Evolutionary conservation across 2,329 filamentous ascomycete genomes (phyloP), one percentile per base, ranked within the genome.

Genomic region (Rhytidhysteron rufulum): DNA sequence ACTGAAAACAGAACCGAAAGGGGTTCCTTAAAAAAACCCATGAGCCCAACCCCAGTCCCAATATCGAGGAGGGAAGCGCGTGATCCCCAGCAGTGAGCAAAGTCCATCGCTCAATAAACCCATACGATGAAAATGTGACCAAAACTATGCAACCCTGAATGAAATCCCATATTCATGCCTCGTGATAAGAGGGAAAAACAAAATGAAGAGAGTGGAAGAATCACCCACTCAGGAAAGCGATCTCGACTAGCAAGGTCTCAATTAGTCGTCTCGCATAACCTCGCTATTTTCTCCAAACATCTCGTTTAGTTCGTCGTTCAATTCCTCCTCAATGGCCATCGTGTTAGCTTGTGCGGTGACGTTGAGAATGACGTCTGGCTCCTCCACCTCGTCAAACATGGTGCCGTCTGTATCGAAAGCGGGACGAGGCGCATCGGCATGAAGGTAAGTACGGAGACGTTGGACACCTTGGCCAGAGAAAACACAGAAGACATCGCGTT

Each of bases 401-500:
- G 55, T 57, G 13, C 55, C 55, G 33, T 60, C 53, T 31, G 51
- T 48, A 29, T 58, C 56, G 42, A 55, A 63, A 43, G 58, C 55
- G 11, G 36, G 49, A 34, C 51, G 43, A 13, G 47, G 49, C 39
- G 20, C 44, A 29, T 66, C 61, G 9, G 68, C 66, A 49, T 89
- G 94, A 29, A 98, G 75, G 58, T 89, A 86, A 20, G 83, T 77
- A 31, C 91, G 84, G 19, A 98, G 79, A 30, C 80, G 79, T 31
- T 73, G 72, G 2, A 98, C 91, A 40, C 90, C 90, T 19, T 80
- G 77, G 5, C 93, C 91, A 2, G 90, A 96, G 65, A 98, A 98
- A 39, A 98, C 93, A 59, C 93, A 98, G 62, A 98, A 98, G 6
- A 97, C 88, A 38, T 91, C 85, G 47, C 93, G 82, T 64, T 98